phyloP scores from a whole-genome alignment of 2,329 filamentous ascomycete species.

The Pezicula carpinea region DNA sequence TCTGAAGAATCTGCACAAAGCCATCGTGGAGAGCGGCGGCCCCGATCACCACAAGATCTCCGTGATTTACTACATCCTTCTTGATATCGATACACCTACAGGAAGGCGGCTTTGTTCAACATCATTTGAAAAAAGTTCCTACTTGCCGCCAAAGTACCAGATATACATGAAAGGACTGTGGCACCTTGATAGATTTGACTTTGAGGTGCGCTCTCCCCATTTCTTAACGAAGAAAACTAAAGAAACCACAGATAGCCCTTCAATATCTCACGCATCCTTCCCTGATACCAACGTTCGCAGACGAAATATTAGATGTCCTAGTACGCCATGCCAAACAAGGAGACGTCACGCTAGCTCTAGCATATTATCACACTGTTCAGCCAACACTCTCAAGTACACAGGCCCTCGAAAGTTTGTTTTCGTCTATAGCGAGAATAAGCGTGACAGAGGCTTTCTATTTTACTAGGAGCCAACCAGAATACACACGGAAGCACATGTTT shows the following conservation, averaged over 20 bases:
- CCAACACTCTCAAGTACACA: slow-evolving; percentile 63
- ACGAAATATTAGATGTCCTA: slow-evolving; percentile 72
- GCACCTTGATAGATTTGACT: slow-evolving; percentile 70
- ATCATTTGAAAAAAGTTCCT: slow-evolving; percentile 55
- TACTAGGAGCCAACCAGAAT: slow-evolving; percentile 58
- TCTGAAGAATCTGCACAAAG: slow-evolving; percentile 64
- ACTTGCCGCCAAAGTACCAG: slow-evolving; percentile 71
- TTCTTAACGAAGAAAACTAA: slow-evolving; percentile 16
- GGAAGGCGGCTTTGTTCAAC: slow-evolving; percentile 41
- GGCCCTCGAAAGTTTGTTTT: slow-evolving; percentile 63
- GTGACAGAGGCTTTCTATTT: slow-evolving; percentile 72
- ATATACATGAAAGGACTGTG: slow-evolving; percentile 80
- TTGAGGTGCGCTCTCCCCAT: slow-evolving; percentile 46
- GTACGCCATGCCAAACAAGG: slow-evolving; percentile 54
- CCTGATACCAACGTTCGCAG: slow-evolving; percentile 73
- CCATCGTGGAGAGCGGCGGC: slow-evolving; percentile 60
- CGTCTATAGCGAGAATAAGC: slow-evolving; percentile 61
- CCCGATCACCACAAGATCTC: slow-evolving; percentile 76
- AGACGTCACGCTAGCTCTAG: slow-evolving; percentile 63
- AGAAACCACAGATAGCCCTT: slow-evolving; percentile 51
- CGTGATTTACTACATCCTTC: slow-evolving; percentile 77
- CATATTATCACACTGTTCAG: slow-evolving; percentile 73
- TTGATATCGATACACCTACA: slow-evolving; percentile 56
- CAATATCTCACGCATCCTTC: slow-evolving; percentile 76
- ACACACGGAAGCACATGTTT: slow-evolving; percentile 60